Evolutionary conservation across 345 rosid genomes (phyloP), one percentile per base, ranked within the genome.

Genomic region (Brassica nigra): DNA sequence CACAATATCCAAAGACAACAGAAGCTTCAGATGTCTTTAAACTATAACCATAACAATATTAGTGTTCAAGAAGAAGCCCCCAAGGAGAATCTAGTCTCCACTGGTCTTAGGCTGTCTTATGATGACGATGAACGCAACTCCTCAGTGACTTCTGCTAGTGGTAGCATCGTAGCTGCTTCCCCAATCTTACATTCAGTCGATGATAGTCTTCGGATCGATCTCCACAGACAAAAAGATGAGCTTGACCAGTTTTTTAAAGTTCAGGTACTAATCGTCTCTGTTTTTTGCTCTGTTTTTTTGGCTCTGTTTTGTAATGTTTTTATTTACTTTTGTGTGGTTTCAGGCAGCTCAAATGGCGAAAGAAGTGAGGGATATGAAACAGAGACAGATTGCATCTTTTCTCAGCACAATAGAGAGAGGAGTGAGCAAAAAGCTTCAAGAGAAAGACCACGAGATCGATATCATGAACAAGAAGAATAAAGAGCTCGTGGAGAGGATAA

Each of bases 91-190:
- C 82, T 83, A 37, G 90, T 90, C 36, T 92, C 97, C 5, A 90
- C 89, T 37, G 95, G 95, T 68, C 81, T 90, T 70, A 88, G 81
- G 70, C 85, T 90, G 37, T 89, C 93, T 0, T 87, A 69, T 34
- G 93, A 88, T 54, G 92, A 92, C 54, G 97, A 92, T 78, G 91
- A 87, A 68, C 90, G 77, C 63, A 92, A 92, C 77, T 89, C 97
- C 36, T 86, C 92, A 1, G 85, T 88, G 66, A 83, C 91, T 71
- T 84, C 89, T 76, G 86, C 78, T 47, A 85, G 88, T 75, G 95
- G 85, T 28, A 78, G 76, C 69, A 82, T 87, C 75, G 37, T 82
- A 28, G 76, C 77, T 57, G 80, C 84, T 27, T 82, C 83, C 16
- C 88, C 93, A 10, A 55, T 82, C 33, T 44, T 90, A 23, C 75